These are phyloP conservation scores for Penicillium pulvis DNA, from an alignment of 495 filamentous ascomycete species.

Conservation along the genomic window DNA sequence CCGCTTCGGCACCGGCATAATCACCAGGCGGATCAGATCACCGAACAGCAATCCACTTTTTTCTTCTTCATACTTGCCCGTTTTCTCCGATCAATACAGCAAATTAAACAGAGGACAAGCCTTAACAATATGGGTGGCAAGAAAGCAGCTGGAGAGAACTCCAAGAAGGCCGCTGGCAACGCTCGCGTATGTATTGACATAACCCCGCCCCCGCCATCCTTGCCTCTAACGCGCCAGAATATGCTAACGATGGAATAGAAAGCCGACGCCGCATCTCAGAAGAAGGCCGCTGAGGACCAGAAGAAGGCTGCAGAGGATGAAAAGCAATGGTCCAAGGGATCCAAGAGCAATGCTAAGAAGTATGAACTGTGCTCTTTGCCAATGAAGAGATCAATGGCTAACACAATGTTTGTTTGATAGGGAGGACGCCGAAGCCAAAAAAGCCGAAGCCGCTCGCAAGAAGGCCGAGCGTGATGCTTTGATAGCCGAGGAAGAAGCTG, in stretches of 20 bases:
- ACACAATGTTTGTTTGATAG: conserved; percentile 41
- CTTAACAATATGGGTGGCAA: conserved; percentile 50
- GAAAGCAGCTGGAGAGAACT: conserved; percentile 71
- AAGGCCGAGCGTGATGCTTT: conserved; percentile 86
- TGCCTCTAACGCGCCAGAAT: conserved; percentile 13
- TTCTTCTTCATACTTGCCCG: conserved; percentile 13
- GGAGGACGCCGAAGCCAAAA: conserved; percentile 83
- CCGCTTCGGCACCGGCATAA: conserved; percentile 32
- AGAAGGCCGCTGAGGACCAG: conserved; percentile 69
- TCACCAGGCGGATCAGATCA: conserved; percentile 31
- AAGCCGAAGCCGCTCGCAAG: conserved; percentile 80
- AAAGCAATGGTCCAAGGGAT: conserved; percentile 79
- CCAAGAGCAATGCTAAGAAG: conserved; percentile 86
- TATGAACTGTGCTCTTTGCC: conserved; percentile 33
- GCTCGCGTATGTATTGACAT: conserved; percentile 54
- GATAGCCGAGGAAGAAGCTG: conserved; percentile 79
- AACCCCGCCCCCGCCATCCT: conserved; percentile 36
- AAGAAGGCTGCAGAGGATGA: conserved; percentile 71
- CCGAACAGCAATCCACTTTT: conserved; percentile 20
- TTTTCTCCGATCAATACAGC: conserved; percentile 3
- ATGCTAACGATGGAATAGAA: conserved; percentile 58
- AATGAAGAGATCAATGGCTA: conserved; percentile 13
- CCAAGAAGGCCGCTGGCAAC: conserved; percentile 89
- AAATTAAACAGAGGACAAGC: neutral
- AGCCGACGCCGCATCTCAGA: conserved; percentile 79